Base-by-base conservation (phyloP, 768 basidiomycete species). In the Boletellus ananiceps region DNA sequence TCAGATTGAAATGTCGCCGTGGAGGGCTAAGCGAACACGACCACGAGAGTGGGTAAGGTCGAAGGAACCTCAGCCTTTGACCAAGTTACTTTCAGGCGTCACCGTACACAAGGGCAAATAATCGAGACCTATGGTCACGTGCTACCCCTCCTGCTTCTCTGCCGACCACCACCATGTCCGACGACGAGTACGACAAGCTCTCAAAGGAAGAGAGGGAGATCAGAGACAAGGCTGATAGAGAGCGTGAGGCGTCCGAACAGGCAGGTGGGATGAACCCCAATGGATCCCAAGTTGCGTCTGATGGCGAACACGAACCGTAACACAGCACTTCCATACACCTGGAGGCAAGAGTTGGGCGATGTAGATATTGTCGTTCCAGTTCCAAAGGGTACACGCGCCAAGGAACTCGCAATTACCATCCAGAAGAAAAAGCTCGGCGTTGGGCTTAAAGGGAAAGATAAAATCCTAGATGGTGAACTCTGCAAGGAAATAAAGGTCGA, bases 401-500 rank as follows among this genome's bases (percentile, higher is more conserved):
- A 74, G 59, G 83, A 95, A 48, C 78, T 98, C 23, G 62, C 62
- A 29, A 76, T 99, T 21, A 72, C 75, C 1, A 80, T 99, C 49
- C 76, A 81, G 66, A 95, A 89, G 76, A 87, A 83, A 70, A 85
- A 79, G 59, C 79, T 99, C 42, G 84, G 77, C 57, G 83, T 95
- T 15, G 83, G 87, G 27, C 62, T 98, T 40, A 98, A 95, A 69
- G 86, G 88, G 25, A 74, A 88, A 52, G 89, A 92, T 34, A 81
- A 83, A 21, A 89, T 97, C 61, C 63, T 99, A 60, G 78, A 78
- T n/a, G 96, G 96, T 14, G 87, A 93, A 50, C 76, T 99, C 33
- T 93, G 88, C 73, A 86, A 86, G 60, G 93, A 94, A 53, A 86
- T 98, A 72, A 93, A 94, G 62, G 74, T 96, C 41, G 96, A 96